Evolutionary conservation across 257 asterid genomes (phyloP).

Genomic region (Plantago ovata): DNA sequence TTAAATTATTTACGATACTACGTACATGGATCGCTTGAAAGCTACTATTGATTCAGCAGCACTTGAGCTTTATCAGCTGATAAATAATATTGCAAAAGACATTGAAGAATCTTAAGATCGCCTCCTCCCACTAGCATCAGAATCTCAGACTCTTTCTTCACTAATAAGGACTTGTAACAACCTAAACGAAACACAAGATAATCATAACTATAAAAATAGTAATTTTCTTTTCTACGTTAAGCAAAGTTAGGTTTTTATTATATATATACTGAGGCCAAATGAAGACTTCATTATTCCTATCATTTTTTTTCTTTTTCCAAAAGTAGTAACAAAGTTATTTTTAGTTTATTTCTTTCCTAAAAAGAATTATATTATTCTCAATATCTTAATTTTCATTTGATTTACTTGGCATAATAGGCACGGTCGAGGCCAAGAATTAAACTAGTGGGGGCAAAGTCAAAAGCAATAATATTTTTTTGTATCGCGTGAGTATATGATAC

Average conservation of each 20-base stretch:
- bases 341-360: too few relatives aligned
- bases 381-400: too few relatives aligned
- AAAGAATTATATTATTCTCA: too few relatives aligned
- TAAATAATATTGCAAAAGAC: background rate
- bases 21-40: background rate
- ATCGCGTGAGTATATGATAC: too few relatives aligned
- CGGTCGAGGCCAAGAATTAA: too few relatives aligned
- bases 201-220: background rate
- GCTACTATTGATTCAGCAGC: background rate
- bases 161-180: background rate
- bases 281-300: background rate
- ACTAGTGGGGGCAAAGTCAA: too few relatives aligned
- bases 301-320: too few relatives aligned
- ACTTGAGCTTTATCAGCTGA: background rate
- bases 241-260: too few relatives aligned
- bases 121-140: conserved; percentile 1
- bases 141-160: background rate
- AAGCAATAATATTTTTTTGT: too few relatives aligned
- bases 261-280: background rate
- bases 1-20: background rate
- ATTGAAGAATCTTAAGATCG: background rate
- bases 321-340: background rate
- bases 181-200: background rate
- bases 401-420: too few relatives aligned
- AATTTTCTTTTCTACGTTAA: too few relatives aligned